Evolutionary conservation across 805 yeast genomes (phyloP), one percentile per base, ranked within the genome.

Genomic region (Yamadazyma scolyti): DNA sequence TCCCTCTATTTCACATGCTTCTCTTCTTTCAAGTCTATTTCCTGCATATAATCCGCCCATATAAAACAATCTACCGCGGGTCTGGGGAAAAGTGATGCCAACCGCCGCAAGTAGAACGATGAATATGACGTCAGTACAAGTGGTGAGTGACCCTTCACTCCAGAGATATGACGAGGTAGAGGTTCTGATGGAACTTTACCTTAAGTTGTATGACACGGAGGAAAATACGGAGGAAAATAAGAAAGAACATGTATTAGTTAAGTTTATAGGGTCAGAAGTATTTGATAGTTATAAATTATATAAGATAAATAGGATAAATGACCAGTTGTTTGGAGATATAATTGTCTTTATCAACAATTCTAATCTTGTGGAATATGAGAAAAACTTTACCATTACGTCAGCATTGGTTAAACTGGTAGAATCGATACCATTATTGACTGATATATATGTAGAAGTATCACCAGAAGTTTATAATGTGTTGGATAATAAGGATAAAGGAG

Each of bases 401-500:
- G 64, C 71, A 17, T 40, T 61, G 4, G 43, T 73, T 6, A 62
- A 52, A 24, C 52, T 65, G 2, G 50, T 72, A 12, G 33, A 45
- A 1, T 42, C 46, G 5, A 61, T 80, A 16, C 59, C 64, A 0
- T 45, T 52, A 8, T 58, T 79, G 9, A 41, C 71, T 3, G 57
- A 63, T 5, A 61, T 73, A 5, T 75, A 75, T 4, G 57, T 61
- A 1, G 65, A 68, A 8, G 68, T 73, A 5, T 82, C 79, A 16
- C 47, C 48, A 5, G 50, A 61, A 12, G 50, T 76, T 6, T 58
- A 60, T 35, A 44, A 48, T n/a, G 47, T 60, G 3, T 48, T 71
- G 15, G 47, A 51, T 18, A 47, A 47, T 10, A 52, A 58, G 24
- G 46, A 70, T 2, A 43, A 50, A 16, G 46, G 45, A 6, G 37